Percentiles rank a stretch among this genome's conserved stretches.
Conservation (phyloP, 768 basidiomycete species). For the Auricularia auricula-judae region DNA sequence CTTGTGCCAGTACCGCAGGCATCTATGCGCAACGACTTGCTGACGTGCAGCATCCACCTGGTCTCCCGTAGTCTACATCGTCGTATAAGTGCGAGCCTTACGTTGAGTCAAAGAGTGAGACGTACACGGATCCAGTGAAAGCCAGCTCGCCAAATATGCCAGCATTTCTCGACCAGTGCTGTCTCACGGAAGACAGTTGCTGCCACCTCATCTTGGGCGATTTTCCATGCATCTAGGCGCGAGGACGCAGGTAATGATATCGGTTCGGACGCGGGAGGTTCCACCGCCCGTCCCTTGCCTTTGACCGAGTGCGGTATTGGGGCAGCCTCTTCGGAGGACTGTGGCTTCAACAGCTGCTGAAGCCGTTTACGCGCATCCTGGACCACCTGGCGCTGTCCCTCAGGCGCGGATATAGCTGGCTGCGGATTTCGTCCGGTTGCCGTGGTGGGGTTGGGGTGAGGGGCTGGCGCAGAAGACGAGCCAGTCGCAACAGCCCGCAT, state of each 20-base stretch:
- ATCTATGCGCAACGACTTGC: conserved; percentile 46
- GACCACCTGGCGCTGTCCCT: too few relatives aligned
- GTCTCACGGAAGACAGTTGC: conserved; percentile 61
- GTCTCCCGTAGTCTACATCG: conserved; percentile 51
- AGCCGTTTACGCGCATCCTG: not conserved
- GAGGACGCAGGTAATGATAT: not conserved
- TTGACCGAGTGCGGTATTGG: not conserved
- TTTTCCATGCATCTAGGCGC: conserved; percentile 15
- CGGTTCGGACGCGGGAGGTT: not conserved
- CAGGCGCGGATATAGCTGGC: not conserved
- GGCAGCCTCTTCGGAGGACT: not conserved
- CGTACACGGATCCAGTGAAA: conserved; percentile 66
- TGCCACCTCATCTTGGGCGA: conserved; percentile 56
- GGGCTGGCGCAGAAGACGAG: too few relatives aligned
- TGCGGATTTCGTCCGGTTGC: too few relatives aligned
- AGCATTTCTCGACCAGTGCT: conserved; percentile 55
- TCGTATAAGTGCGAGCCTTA: conserved; percentile 8
- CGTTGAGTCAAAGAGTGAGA: conserved; percentile 6
- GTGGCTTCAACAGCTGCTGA: not conserved
- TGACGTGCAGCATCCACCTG: conserved; percentile 65
- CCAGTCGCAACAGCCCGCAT: too few relatives aligned
- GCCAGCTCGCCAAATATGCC: conserved; percentile 65
- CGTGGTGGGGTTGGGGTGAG: too few relatives aligned
- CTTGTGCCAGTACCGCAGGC: conserved; percentile 52
- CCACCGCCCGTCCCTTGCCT: not conserved